phyloP scores from a whole-genome alignment of 768 basidiomycete genomes.

The Psilocybe sp. region DNA sequence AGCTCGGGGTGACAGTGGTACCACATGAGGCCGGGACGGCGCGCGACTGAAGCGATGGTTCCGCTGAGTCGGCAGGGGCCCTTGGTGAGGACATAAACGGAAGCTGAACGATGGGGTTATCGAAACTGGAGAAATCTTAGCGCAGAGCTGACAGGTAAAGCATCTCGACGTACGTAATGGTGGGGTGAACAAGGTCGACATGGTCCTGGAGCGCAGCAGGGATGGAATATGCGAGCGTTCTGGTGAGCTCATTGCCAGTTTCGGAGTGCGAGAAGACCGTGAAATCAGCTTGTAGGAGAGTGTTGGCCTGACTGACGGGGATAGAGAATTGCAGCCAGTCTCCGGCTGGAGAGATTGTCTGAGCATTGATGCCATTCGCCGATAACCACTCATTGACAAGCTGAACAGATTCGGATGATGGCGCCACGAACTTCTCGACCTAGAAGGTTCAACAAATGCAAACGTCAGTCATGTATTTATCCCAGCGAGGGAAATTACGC shows the following conservation, averaged over 20 bases:
- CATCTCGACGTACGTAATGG: constrained; percentile 21
- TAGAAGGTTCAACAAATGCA: neutral
- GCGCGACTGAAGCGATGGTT: constrained; percentile 2
- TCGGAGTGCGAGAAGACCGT: constrained; percentile 38
- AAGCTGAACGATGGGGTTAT: constrained; percentile 16
- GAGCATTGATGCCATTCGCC: constrained; percentile 32
- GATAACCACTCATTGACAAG: constrained; percentile 32
- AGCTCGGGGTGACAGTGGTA: constrained; percentile 26
- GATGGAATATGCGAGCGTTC: constrained; percentile 27
- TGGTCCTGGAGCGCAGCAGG: constrained; percentile 34
- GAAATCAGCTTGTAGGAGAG: constrained; percentile 39
- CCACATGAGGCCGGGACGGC: constrained; percentile 24
- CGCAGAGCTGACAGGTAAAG: neutral
- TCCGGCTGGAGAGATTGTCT: constrained; percentile 30
- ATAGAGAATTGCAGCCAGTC: constrained; percentile 39
- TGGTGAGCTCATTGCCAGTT: constrained; percentile 32
- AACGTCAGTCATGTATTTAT: neutral
- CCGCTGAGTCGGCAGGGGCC: constrained; percentile 1
- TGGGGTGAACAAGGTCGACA: constrained; percentile 37
- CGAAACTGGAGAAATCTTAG: constrained; percentile 5
- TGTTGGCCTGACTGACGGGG: constrained; percentile 36
- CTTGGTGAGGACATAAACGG: constrained; percentile 11
- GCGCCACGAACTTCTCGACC: constrained; percentile 21
- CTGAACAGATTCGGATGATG: constrained; percentile 33
- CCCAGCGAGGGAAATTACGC: neutral